These are phyloP conservation scores for Lentinus brumalis DNA, from an alignment of 768 basidiomycete species.

Conservation along the genomic window DNA sequence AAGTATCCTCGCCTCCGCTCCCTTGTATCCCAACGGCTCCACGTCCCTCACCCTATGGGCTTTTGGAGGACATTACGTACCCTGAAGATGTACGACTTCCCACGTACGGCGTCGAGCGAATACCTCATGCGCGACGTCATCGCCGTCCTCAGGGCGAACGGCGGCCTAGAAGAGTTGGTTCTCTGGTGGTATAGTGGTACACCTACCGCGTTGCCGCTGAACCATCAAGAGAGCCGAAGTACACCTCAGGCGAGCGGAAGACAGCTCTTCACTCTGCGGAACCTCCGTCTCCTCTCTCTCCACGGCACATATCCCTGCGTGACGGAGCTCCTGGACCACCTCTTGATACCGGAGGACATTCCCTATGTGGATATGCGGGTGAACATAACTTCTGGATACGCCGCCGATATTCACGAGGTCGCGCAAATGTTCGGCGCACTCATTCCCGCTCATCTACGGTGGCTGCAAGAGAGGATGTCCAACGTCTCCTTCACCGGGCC, in stretches of 20 bases:
- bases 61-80: neutral
- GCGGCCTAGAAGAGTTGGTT: neutral
- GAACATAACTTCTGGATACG: neutral
- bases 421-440: too few relatives aligned
- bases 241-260: neutral
- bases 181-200: neutral
- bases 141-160: neutral
- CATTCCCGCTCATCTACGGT: neutral
- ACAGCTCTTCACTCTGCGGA: too few relatives aligned
- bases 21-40: neutral
- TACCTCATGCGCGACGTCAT: neutral
- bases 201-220: too few relatives aligned
- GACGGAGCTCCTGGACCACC: neutral
- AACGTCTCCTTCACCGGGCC: too few relatives aligned
- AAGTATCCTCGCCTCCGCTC: neutral
- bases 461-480: neutral
- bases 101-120: neutral
- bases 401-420: too few relatives aligned
- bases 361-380: neutral
- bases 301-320: neutral
- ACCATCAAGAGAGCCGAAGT: neutral
- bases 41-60: neutral
- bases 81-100: neutral
- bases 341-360: neutral
- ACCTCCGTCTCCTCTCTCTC: neutral